Evolutionary conservation across 345 rosid genomes (phyloP), one percentile per base, ranked within the genome.

Genomic region (Citrus inodora): DNA sequence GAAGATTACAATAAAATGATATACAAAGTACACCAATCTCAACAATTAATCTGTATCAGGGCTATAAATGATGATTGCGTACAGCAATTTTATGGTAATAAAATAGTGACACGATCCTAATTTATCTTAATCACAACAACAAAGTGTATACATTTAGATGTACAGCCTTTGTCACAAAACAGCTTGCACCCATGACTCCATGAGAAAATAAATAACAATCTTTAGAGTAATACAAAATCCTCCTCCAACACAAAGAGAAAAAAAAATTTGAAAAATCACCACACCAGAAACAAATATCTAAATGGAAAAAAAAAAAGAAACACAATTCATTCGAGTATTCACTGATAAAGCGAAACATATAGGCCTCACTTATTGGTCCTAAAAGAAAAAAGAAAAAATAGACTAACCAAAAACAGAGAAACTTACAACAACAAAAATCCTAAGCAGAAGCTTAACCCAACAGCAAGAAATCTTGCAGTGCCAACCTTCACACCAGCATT

Each of bases 401-500:
- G 56, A 40, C 27, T 63, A 42, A 16, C 40, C 42, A 42, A 1
- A 62, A 64, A 64, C 32, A 51, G n/a, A 22, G 33, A 75, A 76
- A 74, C 86, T 83, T 78, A 87, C 72, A 83, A 42, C 86, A 85
- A 53, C 72, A 71, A 66, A 67, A 82, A 60, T 70, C 85, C 85
- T 60, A 79, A 80, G 58, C 88, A 80, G 82, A 89, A 82, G 82
- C 89, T 88, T 79, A 87, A 79, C 17, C 76, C 80, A 70, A 83
- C 7, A 68, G 86, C 83, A 75, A 73, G 83, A 81, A 70, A 66
- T 46, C 82, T 83, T 62, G 85, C 86, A 80, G 73, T 86, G 5
- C 27, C 28, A 21, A 85, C 53, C 82, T 85, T 81, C 81, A 76
- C 81, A 55, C 89, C 90, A 63, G 86, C 83, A 53, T 76, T 89